phyloP scores from a whole-genome alignment of 768 basidiomycete species.

The Pleurotus salmoneostramineus region DNA sequence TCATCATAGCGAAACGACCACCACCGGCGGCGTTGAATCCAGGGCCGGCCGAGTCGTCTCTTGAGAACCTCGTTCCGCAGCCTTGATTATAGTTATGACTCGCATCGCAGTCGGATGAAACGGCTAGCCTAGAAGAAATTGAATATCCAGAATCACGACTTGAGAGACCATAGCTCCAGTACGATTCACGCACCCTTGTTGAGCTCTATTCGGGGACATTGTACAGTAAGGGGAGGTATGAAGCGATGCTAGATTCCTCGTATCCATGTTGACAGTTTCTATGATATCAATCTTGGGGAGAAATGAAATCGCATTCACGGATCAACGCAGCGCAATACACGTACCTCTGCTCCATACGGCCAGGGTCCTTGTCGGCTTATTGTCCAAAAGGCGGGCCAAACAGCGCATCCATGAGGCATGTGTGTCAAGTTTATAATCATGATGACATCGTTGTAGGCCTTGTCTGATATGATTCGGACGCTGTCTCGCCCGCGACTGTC shows the following conservation, averaged over 20 bases:
- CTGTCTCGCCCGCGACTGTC: slow-evolving; percentile 50
- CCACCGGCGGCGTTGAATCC: slow-evolving; percentile 50
- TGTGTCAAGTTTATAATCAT: slow-evolving; percentile 50
- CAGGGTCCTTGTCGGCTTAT: slow-evolving; percentile 46
- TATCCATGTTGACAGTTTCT: slow-evolving; percentile 46
- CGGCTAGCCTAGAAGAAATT: slow-evolving; percentile 24
- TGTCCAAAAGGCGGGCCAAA: slow-evolving; percentile 69
- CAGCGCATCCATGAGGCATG: slow-evolving; percentile 57
- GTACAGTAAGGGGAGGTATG: slow-evolving; percentile 50
- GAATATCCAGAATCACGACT: background rate
- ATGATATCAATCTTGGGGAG: slow-evolving; percentile 5
- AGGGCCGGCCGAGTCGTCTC: slow-evolving; percentile 38
- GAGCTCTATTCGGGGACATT: slow-evolving; percentile 34
- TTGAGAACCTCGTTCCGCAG: slow-evolving; percentile 46
- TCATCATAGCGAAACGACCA: slow-evolving; percentile 56
- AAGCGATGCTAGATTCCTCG: slow-evolving; percentile 45
- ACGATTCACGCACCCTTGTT: slow-evolving; percentile 40
- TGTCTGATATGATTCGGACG: slow-evolving; percentile 45
- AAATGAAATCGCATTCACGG: background rate
- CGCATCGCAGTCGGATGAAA: slow-evolving; percentile 46
- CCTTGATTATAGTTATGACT: slow-evolving; percentile 53
- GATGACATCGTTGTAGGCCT: slow-evolving; percentile 41
- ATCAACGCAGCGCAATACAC: background rate
- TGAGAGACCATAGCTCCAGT: background rate
- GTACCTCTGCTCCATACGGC: slow-evolving; percentile 57